phyloP scores from a whole-genome alignment of 176 grass and related monocot species.

The Avena eriantha region DNA sequence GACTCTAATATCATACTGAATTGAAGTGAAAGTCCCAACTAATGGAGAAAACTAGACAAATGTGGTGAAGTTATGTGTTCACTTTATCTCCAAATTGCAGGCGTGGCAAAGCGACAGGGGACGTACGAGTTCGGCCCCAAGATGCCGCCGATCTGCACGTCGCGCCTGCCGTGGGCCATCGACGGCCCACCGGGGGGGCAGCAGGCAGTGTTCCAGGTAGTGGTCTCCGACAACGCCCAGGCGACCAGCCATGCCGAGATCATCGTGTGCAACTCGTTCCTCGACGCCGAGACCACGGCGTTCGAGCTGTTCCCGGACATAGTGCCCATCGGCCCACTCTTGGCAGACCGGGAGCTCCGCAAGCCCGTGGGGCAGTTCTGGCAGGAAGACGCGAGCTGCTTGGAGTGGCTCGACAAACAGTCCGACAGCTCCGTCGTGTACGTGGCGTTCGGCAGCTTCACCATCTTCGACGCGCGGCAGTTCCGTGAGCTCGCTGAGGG shows the following conservation, averaged over 20 bases:
- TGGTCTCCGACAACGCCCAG: constrained; percentile 20
- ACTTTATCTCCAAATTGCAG: constrained; percentile 13
- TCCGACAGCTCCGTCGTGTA: constrained; percentile 48
- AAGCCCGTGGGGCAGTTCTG: constrained; percentile 48
- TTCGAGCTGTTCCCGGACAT: constrained; percentile 41
- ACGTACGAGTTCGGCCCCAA: constrained; percentile 34
- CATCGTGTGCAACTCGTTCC: constrained; percentile 64
- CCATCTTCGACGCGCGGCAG: constrained; percentile 43
- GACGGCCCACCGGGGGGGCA: background rate
- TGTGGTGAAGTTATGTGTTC: too few species aligned
- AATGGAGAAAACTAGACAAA: too few species aligned
- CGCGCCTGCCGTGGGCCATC: constrained; percentile 40
- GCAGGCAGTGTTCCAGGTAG: constrained; percentile 47
- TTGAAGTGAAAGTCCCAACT: too few species aligned
- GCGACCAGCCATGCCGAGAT: constrained; percentile 42
- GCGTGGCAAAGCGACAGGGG: constrained; percentile 32
- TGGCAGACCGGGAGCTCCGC: constrained; percentile 9
- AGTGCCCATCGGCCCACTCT: constrained; percentile 58
- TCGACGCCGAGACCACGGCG: constrained; percentile 45
- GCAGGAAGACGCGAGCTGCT: constrained; percentile 49
- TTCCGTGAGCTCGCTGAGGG: constrained; percentile 55
- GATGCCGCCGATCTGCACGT: constrained; percentile 45
- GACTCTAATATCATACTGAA: too few species aligned
- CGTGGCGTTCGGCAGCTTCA: constrained; percentile 66
- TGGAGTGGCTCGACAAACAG: constrained; percentile 59